These are phyloP conservation scores for Gillenia trifoliata DNA, from an alignment of 306 rosid genomes.

Conservation along the genomic window DNA sequence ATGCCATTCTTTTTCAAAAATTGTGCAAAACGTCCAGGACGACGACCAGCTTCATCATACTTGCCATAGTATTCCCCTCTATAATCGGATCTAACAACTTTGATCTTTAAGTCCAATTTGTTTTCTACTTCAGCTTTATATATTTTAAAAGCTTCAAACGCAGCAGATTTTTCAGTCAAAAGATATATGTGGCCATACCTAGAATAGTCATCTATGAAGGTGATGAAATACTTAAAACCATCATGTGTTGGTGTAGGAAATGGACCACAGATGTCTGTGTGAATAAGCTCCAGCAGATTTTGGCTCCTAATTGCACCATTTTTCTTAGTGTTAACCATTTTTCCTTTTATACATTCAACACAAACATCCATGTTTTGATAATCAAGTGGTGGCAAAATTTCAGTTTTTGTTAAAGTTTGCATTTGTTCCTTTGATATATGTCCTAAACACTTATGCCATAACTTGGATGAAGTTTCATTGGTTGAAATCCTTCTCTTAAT, in stretches of 20 bases:
- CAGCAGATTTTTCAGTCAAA: not conserved
- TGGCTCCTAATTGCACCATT: too few species aligned
- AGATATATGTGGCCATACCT: not conserved
- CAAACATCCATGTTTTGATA: not conserved
- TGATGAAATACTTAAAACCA: too few species aligned
- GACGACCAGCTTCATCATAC: too few species aligned
- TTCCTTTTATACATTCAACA: not conserved
- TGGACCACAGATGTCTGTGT: accelerated
- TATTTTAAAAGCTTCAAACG: too few species aligned
- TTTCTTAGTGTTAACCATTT: not conserved
- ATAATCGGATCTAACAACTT: too few species aligned
- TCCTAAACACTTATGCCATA: not conserved
- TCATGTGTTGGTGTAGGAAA: too few species aligned
- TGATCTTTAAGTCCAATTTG: too few species aligned
- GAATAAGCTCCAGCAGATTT: too few species aligned
- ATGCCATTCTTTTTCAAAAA: not conserved
- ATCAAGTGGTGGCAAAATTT: not conserved
- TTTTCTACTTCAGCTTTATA: not conserved
- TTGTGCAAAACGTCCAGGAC: too few species aligned
- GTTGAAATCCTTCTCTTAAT: too few species aligned
- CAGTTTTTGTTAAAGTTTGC: not conserved
- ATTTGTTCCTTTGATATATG: not conserved
- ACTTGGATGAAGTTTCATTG: too few species aligned
- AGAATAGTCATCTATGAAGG: not conserved
- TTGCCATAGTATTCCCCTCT: too few species aligned